A percentile compares a stretch with the other conserved stretches of the same genome.
Conservation (phyloP, 129 eudicot genomes). For the Sambucus nigra region DNA sequence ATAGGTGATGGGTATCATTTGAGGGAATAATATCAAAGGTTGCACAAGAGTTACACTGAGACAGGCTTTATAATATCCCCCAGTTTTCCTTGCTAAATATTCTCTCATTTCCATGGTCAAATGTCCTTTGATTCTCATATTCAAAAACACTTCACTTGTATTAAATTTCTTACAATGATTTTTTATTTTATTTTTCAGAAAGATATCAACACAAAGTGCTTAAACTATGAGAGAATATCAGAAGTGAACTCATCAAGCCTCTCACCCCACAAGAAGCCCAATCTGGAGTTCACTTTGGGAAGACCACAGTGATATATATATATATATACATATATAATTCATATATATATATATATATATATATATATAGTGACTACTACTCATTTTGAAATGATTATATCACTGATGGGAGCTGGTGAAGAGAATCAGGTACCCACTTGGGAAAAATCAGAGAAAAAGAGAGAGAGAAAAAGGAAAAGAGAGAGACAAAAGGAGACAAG, state of each 20-base stretch:
- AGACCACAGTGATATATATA: conserved; percentile 30
- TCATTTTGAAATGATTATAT: conserved; percentile 51
- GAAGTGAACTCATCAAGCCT: conserved; percentile 54
- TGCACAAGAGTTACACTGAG: not conserved
- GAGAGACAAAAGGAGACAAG: conserved; percentile 64
- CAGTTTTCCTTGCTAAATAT: conserved; percentile 1
- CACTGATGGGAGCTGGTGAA: conserved; percentile 34
- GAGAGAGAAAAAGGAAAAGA: conserved; percentile 13
- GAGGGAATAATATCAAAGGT: not conserved
- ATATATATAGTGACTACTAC: conserved; percentile 14
- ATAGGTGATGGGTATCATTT: too few species aligned
- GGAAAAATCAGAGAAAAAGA: conserved; percentile 27
- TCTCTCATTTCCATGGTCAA: conserved; percentile 8
- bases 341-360: not conserved
- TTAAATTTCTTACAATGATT: not conserved
- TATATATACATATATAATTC: too few species aligned
- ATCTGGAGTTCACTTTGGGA: conserved; percentile 84
- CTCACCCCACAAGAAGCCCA: conserved; percentile 56
- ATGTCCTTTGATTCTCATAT: conserved; percentile 22
- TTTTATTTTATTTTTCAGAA: conserved; percentile 21
- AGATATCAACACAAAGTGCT: conserved; percentile 46
- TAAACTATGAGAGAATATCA: conserved; percentile 51
- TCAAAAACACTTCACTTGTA: conserved; percentile 19
- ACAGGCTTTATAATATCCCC: conserved; percentile 7
- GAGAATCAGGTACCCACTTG: conserved; percentile 67